Percentiles rank a stretch among this genome's conserved stretches.
Evolutionary conservation across 495 filamentous ascomycete genomes (phyloP).

Genomic region (Amorphotheca resinae): DNA sequence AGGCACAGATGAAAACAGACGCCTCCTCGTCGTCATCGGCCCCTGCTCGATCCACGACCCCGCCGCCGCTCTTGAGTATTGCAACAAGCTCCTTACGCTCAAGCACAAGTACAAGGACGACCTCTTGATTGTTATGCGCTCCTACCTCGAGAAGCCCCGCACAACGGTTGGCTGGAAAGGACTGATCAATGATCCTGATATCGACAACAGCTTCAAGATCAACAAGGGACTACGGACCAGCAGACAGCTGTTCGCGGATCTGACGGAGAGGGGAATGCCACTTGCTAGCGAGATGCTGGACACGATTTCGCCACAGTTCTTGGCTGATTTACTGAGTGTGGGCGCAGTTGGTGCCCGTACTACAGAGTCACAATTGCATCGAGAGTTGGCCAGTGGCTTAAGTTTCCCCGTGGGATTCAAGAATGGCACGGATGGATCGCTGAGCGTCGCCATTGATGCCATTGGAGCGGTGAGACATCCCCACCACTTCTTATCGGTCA

Average conservation of each 20-base stretch:
- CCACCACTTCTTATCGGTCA: constrained; percentile 97
- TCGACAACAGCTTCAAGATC: constrained; percentile 97
- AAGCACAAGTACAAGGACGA: constrained; percentile 86
- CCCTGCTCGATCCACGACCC: constrained; percentile 98
- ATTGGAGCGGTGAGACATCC: constrained; percentile 88
- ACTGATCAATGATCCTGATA: constrained; percentile 96
- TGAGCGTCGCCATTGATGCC: constrained; percentile 88
- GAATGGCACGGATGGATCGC: constrained; percentile 91
- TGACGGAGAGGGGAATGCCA: constrained; percentile 94
- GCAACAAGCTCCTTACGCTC: constrained; percentile 63
- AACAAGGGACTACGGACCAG: constrained; percentile 89
- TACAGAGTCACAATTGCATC: constrained; percentile 89
- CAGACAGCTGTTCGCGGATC: constrained; percentile 85
- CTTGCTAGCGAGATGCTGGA: constrained; percentile 97
- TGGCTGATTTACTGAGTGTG: constrained; percentile 85
- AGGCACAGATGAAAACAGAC: constrained; percentile 57
- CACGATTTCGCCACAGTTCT: constrained; percentile 95
- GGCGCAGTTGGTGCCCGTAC: constrained; percentile 93
- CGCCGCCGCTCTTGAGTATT: constrained; percentile 83
- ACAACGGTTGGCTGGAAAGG: constrained; percentile 99
- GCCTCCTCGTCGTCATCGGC: constrained; percentile 85
- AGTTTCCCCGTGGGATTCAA: constrained; percentile 99
- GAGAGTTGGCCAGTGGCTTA: constrained; percentile 85
- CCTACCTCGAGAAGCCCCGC: constrained; percentile 96
- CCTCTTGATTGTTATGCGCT: constrained; percentile 91